Evolutionary conservation across 129 eudicot genomes (phyloP), one percentile per base, ranked within the genome.

Genomic region (Centaurea solstitialis): DNA sequence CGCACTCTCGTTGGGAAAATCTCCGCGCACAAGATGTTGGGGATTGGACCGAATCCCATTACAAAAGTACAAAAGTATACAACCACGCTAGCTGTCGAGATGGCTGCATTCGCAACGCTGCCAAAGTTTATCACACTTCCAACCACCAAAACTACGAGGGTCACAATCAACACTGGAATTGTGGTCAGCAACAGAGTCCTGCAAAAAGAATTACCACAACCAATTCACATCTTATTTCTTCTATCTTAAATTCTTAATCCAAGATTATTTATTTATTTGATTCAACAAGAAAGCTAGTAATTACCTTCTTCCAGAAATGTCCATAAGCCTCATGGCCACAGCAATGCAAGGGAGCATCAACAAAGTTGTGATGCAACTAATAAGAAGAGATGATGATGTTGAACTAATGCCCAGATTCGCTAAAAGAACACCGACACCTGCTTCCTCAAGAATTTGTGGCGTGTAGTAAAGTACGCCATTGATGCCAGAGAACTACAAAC

Each of bases 391-490:
- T 8, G 97, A 85, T 33, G 99, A 94, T 8, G 88, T 83, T 9
- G 97, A 82, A 74, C 91, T 74, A 18, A 94, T 87, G 57, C 97
- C 99, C 69, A 94, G 40, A 74, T 92, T 83, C 66, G 97, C 81
- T 28, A 94, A 85, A 71, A 94, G 97, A 75, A 77, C 91, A 20
- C 94, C 96, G 9, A 92, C 97, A 62, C 99, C 99, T 5, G 97
- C 99, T 73, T 94, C 89, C 81, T 92, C 94, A 64, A 94, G 99
- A 77, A 94, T 94, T 77, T 94, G 99, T 80, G 99, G 99, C 13
- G 97, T 92, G 90, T 92, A 94, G 91, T 92, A 94, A n/a, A 94
- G 91, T 23, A 94, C 98, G 53, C 97, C 99, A 68, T 89, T 94
- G 85, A 94, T 94, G 35, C 99, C 99, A 59, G 97, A 89, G 80